Evolutionary conservation across 306 rosid genomes (phyloP).

Genomic region (Hippophae tibetana): DNA sequence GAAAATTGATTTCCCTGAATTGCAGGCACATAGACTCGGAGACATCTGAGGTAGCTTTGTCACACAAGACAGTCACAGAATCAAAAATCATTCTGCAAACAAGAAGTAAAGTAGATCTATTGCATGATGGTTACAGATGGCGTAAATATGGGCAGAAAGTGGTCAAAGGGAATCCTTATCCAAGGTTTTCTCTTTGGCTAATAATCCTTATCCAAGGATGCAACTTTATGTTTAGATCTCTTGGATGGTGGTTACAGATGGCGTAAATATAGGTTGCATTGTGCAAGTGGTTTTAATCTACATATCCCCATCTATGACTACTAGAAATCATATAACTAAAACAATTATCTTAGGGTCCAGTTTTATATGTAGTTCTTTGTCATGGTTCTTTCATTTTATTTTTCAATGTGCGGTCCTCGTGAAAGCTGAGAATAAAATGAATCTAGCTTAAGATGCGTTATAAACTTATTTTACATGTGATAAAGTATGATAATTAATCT

Average conservation of each 20-base stretch:
- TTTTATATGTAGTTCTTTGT: too few species aligned
- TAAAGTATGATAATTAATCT: too few species aligned
- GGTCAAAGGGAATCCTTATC: conserved; percentile 97
- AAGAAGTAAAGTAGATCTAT: conserved; percentile 87
- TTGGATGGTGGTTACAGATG: conserved; percentile 93
- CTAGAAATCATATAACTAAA: too few species aligned
- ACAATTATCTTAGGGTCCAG: background rate
- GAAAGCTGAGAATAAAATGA: too few species aligned
- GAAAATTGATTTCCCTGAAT: conserved; percentile 12
- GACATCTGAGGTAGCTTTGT: conserved; percentile 43
- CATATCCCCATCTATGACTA: background rate
- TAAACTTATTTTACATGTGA: too few species aligned
- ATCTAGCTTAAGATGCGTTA: too few species aligned
- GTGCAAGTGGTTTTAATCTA: background rate
- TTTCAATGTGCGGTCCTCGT: too few species aligned
- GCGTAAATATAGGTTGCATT: conserved; percentile 70
- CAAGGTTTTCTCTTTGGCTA: conserved; percentile 39
- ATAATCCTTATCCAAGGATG: background rate
- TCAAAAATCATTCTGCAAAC: conserved; percentile 95
- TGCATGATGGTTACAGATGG: conserved; percentile 97
- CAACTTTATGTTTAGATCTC: conserved; percentile 42
- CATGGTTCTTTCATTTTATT: background rate
- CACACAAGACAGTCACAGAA: conserved; percentile 81
- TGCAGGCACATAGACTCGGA: conserved; percentile 64
- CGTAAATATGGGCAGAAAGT: conserved; percentile 97